Base-by-base conservation (phyloP, 345 rosid species). In the Raphanus raphanistrum region DNA sequence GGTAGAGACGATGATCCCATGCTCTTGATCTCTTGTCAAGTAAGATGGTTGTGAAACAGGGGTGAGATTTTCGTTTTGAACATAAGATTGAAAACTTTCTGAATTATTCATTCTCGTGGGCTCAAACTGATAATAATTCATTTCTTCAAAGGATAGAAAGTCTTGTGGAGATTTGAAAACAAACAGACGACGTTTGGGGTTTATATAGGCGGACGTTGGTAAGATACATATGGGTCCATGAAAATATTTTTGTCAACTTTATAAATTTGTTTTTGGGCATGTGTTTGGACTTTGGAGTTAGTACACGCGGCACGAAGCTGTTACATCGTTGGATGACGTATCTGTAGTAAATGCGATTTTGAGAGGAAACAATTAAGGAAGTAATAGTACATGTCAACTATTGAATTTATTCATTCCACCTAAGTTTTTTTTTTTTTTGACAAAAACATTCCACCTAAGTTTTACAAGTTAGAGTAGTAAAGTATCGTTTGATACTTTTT, bases 11-110 rank as follows among this genome's bases (percentile, higher is more conserved):
- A 71, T 71, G 55, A 71, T 71, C 36, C 2, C 65, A 58, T 58
- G 65, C 33, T 71, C 65, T 71, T 71, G 55, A 58, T 71, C 74
- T 36, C 74, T 57, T 36, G 74, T 70, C 65, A 57, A 25, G 26
- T 10, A 61, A 45, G 68, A 10, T n/a, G 65, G 29, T 50, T 38
- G 35, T 32, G 26, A 74, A 64, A 26, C 36, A 25, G 5, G 33
- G 15, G n/a, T 27, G 28, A n/a, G 2, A 25, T n/a, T 33, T 52
- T 3, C 52, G 70, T 50, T 74, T 65, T 54, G 71, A 43, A 15
- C 38, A 60, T 15, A 1, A 41, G 75, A 41, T 8, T 36, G 68
- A 63, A 4, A 33, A 33, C 52, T 54, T 35, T 25, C 50, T 45
- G 76, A 63, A 41, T 29, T 3, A 62, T 63, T 29, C 54, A 35